A percentile compares a stretch with the other conserved stretches of the same genome.
Evolutionary conservation across 352 stramenopile species (phyloP).

Genomic region (Phytophthora foliorum): DNA sequence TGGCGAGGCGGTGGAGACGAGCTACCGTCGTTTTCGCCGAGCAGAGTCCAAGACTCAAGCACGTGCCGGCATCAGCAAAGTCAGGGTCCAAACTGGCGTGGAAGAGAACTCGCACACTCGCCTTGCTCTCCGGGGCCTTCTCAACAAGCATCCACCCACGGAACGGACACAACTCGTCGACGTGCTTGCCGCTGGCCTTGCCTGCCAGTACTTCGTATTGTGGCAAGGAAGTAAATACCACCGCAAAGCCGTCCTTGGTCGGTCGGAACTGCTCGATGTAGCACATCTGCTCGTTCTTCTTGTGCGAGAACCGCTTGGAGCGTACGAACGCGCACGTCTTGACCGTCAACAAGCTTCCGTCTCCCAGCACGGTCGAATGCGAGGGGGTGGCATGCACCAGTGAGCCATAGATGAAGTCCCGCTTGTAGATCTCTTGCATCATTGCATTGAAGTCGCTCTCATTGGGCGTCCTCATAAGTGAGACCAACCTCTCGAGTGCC

Average conservation of each 20-base stretch:
- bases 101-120: constrained; percentile 41
- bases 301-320: constrained; percentile 36
- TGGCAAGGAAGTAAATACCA: constrained; percentile 41
- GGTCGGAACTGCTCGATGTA: constrained; percentile 48
- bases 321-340: constrained; percentile 50
- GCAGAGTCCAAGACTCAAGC: constrained; percentile 23
- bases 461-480: constrained; percentile 31
- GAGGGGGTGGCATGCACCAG: constrained; percentile 39
- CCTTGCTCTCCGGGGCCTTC: constrained; percentile 35
- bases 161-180: constrained; percentile 39
- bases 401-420: constrained; percentile 60
- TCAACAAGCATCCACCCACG: constrained; percentile 43
- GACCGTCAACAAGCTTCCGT: constrained; percentile 33
- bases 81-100: constrained; percentile 32
- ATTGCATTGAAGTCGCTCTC: constrained; percentile 49
- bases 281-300: constrained; percentile 55
- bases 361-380: not conserved
- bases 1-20: constrained; percentile 35
- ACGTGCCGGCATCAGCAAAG: constrained; percentile 10
- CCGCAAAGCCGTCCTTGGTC: constrained; percentile 41
- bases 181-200: constrained; percentile 43
- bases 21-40: constrained; percentile 38
- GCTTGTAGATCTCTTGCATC: constrained; percentile 53
- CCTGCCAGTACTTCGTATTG: constrained; percentile 39
- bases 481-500: constrained; percentile 32